Base-by-base conservation (phyloP, 2,329 filamentous ascomycete species). In the Nothophoma quercina region DNA sequence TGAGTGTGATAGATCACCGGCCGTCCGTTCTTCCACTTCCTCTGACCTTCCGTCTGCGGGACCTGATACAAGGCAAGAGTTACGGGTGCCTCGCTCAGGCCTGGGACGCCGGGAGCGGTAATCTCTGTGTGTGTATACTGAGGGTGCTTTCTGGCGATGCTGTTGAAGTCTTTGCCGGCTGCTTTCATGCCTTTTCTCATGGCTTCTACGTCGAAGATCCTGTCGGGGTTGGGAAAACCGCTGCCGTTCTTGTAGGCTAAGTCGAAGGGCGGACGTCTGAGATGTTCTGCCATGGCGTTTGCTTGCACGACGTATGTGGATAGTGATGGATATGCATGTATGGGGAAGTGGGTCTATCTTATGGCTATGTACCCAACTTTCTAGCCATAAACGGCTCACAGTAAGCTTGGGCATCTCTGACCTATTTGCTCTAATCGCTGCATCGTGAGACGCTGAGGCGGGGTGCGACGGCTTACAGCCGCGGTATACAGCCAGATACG, bases 1-100 rank as follows among this genome's bases (percentile, higher is more conserved):
- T 81, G 78, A 16, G 71, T 55, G 48, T 77, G 72, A 18, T 52
- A 40, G 6, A 60, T 32, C 4, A 50, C 32, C 0, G 59, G 51
- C 3, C 50, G 32, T 10, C 30, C 35, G 2, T 16, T 36, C 2
- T 25, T 15, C 47, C 47, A 50, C 4, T 16, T 23, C 25, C 22
- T 29, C 13, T n/a, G 46, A 8, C 8, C 7, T 23, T 38, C 9
- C 7, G 23, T 16, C 5, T 9, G 26, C 21, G 26, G 18, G 9
- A 42, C 3, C 13, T 39, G 38, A 13, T 40, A 51, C 5, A 55
- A 16, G 1, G 51, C 28, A 5, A 58, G 26, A 2, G 32, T 32
- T 5, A 54, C 28, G 15, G 42, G 13, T 7, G 38, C 18, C 12
- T 29, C n/a, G 23, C 32, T 36, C 5, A 43, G n/a, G 7, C 25